A percentile compares a stretch with the other conserved stretches of the same genome.
Evolutionary conservation across 257 asterid genomes (phyloP).

Genomic region (Solanum okadae): DNA sequence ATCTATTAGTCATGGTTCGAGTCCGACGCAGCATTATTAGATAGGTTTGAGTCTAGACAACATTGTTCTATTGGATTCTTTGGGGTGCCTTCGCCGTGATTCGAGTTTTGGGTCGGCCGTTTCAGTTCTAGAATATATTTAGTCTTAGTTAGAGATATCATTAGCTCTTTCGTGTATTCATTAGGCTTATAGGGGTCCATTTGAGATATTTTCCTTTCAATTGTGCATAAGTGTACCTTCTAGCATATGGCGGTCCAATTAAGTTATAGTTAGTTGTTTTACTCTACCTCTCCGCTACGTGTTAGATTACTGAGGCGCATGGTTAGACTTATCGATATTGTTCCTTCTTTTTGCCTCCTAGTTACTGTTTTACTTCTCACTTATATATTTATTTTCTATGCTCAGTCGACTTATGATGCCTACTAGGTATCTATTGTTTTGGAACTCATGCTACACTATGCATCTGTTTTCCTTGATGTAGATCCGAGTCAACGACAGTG

Average conservation of each 20-base stretch:
- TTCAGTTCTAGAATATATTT: too few species aligned
- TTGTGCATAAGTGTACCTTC: neutral
- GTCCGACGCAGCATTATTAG: neutral
- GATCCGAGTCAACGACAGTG: neutral
- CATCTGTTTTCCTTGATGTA: neutral
- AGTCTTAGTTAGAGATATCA: neutral
- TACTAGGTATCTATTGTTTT: neutral
- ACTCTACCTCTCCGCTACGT: too few species aligned
- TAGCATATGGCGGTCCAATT: neutral
- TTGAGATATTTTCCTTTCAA: neutral
- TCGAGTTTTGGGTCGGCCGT: neutral
- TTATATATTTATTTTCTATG: too few species aligned
- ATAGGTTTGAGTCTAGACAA: neutral
- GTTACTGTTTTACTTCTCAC: neutral
- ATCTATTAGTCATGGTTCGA: neutral
- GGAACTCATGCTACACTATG: neutral
- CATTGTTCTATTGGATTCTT: neutral
- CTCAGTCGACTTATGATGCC: neutral
- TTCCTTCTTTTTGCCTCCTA: neutral
- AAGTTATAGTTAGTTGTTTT: too few species aligned
- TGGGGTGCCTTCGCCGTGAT: neutral
- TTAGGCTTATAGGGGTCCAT: neutral
- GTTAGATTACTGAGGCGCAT: neutral
- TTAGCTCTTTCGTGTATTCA: neutral
- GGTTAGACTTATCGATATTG: neutral